Evolutionary conservation across 2,329 filamentous ascomycete species (phyloP).

Genomic region (Emergomyces pasteurianus): DNA sequence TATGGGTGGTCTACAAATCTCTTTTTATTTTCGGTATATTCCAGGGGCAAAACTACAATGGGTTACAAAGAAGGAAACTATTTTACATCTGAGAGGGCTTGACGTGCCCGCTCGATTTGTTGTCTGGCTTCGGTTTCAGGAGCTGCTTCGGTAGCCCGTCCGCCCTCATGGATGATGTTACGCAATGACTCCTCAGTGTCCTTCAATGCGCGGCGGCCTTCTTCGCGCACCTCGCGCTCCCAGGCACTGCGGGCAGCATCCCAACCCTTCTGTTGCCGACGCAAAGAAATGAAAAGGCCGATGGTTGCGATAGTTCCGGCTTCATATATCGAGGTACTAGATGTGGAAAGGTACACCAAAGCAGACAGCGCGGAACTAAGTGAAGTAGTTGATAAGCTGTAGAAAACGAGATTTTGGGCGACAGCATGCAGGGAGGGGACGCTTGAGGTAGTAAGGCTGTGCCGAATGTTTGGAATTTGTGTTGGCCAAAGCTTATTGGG

Average conservation of each 20-base stretch:
- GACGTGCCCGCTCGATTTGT: constrained; percentile 35
- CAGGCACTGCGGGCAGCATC: constrained; percentile 41
- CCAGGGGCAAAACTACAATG: constrained; percentile 8
- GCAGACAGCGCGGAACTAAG: constrained; percentile 45
- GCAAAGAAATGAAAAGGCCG: constrained; percentile 45
- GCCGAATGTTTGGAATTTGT: constrained; percentile 60
- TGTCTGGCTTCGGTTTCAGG: constrained; percentile 27
- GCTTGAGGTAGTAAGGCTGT: constrained; percentile 52
- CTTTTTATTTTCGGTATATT: neutral
- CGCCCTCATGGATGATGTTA: constrained; percentile 34
- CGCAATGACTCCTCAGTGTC: constrained; percentile 41
- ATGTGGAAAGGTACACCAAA: constrained; percentile 44
- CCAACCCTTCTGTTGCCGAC: constrained; percentile 49
- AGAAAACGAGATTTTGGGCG: constrained; percentile 61
- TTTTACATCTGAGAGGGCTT: constrained; percentile 32
- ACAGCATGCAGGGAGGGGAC: constrained; percentile 60
- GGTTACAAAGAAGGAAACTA: constrained; percentile 1
- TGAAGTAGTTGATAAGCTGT: constrained; percentile 61
- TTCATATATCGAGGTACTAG: constrained; percentile 43
- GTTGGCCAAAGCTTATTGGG: constrained; percentile 50
- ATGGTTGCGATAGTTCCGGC: constrained; percentile 48
- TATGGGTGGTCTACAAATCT: neutral
- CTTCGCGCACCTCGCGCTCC: constrained; percentile 43
- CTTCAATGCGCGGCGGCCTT: constrained; percentile 44
- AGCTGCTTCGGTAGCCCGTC: constrained; percentile 25